Evolutionary conservation across 225 moss, liverwort and hornwort genomes (phyloP).

Genomic region (Physcomitrellopsis africana): DNA sequence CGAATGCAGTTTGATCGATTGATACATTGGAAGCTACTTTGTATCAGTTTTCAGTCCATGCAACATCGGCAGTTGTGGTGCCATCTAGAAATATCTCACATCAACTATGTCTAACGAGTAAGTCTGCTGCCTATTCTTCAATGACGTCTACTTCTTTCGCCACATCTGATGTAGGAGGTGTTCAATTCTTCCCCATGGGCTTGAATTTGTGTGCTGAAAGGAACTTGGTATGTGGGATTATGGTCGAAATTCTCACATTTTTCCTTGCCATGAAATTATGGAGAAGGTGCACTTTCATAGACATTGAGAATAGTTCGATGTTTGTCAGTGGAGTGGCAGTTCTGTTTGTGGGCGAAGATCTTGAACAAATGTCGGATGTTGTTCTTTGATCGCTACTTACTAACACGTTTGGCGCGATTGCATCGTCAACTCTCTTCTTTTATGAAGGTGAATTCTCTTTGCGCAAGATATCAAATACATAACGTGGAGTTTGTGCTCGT

Average conservation of each 20-base stretch:
- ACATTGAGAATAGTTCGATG: neutral
- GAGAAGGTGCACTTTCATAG: neutral
- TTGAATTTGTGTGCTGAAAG: neutral
- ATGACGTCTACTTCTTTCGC: neutral
- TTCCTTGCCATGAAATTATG: neutral
- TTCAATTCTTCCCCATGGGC: neutral
- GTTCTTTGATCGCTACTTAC: neutral
- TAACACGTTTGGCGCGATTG: neutral
- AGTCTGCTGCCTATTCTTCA: neutral
- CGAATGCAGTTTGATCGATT: neutral
- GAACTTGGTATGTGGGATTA: neutral
- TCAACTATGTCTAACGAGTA: conserved; percentile 40
- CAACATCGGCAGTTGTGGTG: neutral
- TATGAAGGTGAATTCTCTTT: neutral
- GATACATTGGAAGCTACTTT: neutral
- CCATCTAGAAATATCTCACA: neutral
- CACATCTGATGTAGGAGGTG: neutral
- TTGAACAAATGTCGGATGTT: neutral
- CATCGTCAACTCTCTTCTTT: neutral
- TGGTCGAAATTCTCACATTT: neutral
- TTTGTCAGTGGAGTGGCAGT: neutral
- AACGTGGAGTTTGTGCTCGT: neutral
- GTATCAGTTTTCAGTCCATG: no score
- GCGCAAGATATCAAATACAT: neutral
- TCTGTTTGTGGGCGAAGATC: neutral